These are phyloP conservation scores for Penicillium sp. DNA, from an alignment of 2,329 filamentous ascomycete species.

Conservation along the genomic window DNA sequence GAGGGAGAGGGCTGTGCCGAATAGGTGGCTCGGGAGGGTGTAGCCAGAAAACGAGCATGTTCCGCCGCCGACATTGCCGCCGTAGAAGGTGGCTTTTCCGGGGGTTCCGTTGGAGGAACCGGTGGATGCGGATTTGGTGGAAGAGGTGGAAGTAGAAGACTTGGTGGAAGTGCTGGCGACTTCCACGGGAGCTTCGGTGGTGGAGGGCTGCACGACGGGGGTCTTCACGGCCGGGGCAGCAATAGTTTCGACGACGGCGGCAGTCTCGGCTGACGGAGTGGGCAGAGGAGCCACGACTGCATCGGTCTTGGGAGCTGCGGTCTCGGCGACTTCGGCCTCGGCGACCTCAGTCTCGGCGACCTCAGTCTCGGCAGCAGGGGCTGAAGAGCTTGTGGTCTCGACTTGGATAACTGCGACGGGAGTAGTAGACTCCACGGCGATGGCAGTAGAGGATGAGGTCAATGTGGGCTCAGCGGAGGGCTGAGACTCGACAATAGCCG, in stretches of 20 bases:
- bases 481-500: constrained; percentile 1
- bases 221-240: neutral
- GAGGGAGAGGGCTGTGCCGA: constrained; percentile 59
- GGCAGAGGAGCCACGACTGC: neutral
- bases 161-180: neutral
- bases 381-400: constrained; percentile 2
- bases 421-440: neutral
- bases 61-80: constrained; percentile 57
- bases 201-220: neutral
- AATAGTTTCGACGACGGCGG: neutral
- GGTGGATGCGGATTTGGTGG: neutral
- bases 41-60: constrained; percentile 63
- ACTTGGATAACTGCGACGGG: neutral
- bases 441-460: constrained; percentile 5
- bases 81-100: constrained; percentile 53
- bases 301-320: neutral
- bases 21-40: constrained; percentile 56
- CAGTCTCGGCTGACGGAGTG: neutral
- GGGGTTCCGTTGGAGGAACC: constrained; percentile 17
- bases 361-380: constrained; percentile 6
- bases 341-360: neutral
- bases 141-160: constrained; percentile 4
- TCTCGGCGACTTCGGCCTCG: constrained; percentile 1
- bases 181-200: neutral
- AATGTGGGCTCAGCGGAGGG: constrained; percentile 10